Evolutionary conservation across 1,139 yeast species (phyloP).

Genomic region (Suhomyces panamericanus): DNA sequence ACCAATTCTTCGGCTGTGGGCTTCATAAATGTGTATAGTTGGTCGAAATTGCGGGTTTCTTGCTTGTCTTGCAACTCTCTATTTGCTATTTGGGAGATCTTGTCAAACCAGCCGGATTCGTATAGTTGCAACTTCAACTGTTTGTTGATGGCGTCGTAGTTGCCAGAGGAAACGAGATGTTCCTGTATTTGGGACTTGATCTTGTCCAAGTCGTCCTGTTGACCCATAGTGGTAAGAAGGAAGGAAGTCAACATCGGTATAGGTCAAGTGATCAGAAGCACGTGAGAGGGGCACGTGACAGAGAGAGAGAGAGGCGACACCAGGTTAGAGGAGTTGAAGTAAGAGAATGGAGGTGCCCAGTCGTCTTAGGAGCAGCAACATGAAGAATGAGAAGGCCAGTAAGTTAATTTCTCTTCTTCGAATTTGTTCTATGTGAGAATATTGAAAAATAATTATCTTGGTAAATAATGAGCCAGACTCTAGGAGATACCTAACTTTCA

Average conservation of each 20-base stretch:
- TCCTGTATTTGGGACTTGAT: conserved; percentile 67
- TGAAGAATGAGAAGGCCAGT: too few species aligned
- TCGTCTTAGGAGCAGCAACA: too few species aligned
- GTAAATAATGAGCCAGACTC: too few species aligned
- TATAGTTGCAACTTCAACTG: conserved; percentile 62
- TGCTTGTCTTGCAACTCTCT: conserved; percentile 29
- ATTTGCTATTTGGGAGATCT: conserved; percentile 59
- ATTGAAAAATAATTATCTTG: too few species aligned
- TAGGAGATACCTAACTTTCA: too few species aligned
- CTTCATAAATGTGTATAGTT: conserved; percentile 54
- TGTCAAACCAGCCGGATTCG: conserved; percentile 86
- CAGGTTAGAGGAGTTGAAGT: too few species aligned
- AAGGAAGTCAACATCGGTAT: not conserved
- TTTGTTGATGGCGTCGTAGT: conserved; percentile 68
- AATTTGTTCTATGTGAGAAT: too few species aligned
- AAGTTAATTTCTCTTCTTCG: too few species aligned
- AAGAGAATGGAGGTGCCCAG: too few species aligned
- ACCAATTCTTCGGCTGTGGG: conserved; percentile 70
- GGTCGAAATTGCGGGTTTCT: conserved; percentile 53
- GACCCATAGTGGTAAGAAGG: conserved; percentile 22
- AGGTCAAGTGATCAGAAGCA: not conserved
- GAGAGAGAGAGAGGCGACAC: too few species aligned
- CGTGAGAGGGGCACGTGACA: not conserved
- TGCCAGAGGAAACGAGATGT: conserved; percentile 73
- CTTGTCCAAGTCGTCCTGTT: conserved; percentile 46